These are phyloP conservation scores for Aspergillus asperescens DNA, from an alignment of 495 filamentous ascomycete genomes.

Conservation along the genomic window DNA sequence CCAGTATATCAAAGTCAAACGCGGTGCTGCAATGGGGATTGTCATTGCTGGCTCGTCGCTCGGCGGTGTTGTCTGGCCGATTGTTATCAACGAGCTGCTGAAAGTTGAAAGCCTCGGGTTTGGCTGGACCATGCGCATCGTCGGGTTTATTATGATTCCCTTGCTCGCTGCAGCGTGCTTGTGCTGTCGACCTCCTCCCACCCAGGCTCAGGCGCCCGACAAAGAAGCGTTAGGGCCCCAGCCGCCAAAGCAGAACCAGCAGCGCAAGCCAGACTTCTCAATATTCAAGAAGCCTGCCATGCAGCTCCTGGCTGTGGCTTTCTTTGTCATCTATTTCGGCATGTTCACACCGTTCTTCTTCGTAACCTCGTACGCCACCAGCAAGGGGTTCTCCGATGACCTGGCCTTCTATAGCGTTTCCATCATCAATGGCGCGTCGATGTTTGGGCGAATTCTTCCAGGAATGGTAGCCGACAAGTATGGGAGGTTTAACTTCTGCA, in stretches of 20 bases:
- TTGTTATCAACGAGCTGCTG: conserved; percentile 38
- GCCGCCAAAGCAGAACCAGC: not conserved
- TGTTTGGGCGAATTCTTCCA: conserved; percentile 23
- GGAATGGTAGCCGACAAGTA: conserved; percentile 22
- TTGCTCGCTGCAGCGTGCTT: conserved; percentile 51
- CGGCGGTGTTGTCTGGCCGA: conserved; percentile 49
- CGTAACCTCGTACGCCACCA: conserved; percentile 32
- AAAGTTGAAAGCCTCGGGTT: conserved; percentile 37
- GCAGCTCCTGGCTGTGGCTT: conserved; percentile 43
- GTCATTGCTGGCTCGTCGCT: conserved; percentile 51
- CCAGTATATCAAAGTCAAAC: conserved; percentile 51
- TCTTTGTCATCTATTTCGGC: conserved; percentile 43
- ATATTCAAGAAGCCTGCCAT: conserved; percentile 28
- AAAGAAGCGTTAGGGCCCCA: not conserved
- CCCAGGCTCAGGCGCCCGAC: not conserved
- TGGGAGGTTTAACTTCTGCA: conserved; percentile 43
- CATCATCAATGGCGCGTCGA: conserved; percentile 24
- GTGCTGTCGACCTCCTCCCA: conserved; percentile 23
- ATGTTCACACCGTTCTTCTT: conserved; percentile 48
- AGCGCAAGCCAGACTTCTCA: conserved; percentile 13
- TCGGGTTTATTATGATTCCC: conserved; percentile 46
- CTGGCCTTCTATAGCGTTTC: conserved; percentile 22
- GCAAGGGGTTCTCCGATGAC: conserved; percentile 31
- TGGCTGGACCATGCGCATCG: conserved; percentile 46
- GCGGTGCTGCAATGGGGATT: conserved; percentile 51